A percentile compares a stretch with the other conserved stretches of the same genome.
phyloP scores from a whole-genome alignment of 2,329 filamentous ascomycete species.

The Penicillium sp. region DNA sequence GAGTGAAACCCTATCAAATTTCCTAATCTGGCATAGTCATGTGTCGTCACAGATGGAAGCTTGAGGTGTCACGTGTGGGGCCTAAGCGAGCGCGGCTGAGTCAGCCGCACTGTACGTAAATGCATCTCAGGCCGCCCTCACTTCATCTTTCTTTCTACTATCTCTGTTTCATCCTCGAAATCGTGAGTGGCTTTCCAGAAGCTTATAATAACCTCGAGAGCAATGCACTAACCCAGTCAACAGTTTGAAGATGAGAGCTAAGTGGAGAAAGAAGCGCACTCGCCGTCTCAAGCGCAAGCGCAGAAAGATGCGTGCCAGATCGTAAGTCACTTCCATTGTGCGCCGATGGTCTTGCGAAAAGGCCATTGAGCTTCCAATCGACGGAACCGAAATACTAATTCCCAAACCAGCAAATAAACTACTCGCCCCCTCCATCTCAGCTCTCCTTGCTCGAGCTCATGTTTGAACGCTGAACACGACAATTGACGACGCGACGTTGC shows the following conservation, averaged over 20 bases:
- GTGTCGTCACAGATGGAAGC: conserved; percentile 10
- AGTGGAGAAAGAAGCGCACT: conserved; percentile 99
- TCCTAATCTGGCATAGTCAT: conserved; percentile 8
- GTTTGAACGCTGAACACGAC: conserved; percentile 44
- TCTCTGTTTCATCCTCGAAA: conserved; percentile 47
- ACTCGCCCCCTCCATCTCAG: conserved; percentile 59
- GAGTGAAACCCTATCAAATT: conserved; percentile 12
- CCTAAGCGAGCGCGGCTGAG: conserved; percentile 32
- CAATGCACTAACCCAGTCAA: conserved; percentile 21
- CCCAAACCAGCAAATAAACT: conserved; percentile 63
- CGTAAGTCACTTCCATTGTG: conserved; percentile 61
- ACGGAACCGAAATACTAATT: conserved; percentile 33
- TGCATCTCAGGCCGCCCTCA: conserved; percentile 33
- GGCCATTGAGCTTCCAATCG: neutral
- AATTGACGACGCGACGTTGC: conserved; percentile 36
- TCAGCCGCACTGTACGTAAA: conserved; percentile 45
- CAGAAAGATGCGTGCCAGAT: conserved; percentile 98
- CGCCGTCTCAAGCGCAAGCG: conserved; percentile 99
- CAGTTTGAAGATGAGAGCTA: conserved; percentile 73
- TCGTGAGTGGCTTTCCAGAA: conserved; percentile 35
- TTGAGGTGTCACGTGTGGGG: conserved; percentile 6
- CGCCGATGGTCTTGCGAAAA: conserved; percentile 1
- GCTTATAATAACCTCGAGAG: neutral
- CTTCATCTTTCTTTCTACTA: conserved; percentile 43
- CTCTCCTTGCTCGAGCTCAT: conserved; percentile 37